Base-by-base conservation (phyloP, 2,329 filamentous ascomycete species). In the Coniochaeta ligniaria region DNA sequence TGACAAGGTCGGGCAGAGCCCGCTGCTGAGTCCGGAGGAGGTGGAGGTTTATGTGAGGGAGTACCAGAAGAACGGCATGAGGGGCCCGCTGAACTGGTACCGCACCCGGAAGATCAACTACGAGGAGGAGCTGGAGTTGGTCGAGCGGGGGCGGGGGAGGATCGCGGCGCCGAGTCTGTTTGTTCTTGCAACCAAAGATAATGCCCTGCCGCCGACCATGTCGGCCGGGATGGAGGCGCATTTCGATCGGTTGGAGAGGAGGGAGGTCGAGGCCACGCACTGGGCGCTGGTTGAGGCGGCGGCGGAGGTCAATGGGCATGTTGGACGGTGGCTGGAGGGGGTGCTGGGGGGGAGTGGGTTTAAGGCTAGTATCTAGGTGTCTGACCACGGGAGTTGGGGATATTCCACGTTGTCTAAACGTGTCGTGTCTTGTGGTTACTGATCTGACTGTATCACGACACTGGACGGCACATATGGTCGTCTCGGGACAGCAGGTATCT, bases 61-160 rank as follows among this genome's bases (percentile, higher is more conserved):
- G 75, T 96, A 88, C 74, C 73, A 78, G n/a, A 81, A 83, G 47
- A 83, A 87, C 69, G 91, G 92, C 54, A 74, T 98, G 65, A 84
- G 87, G 65, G 92, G 92, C 0, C 91, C 92, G 17, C 78, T 92
- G 62, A 95, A 93, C 75, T 97, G 92, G 91, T 99, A 99, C 76
- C 86, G 92, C 50, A 89, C 84, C 2, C 79, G 84, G 22, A 77
- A 83, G 72, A 73, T 88, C 64, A 96, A 96, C 74, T 90, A 80
- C 70, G 83, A 91, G 45, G 91, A 97, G 64, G 95, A 97, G 69
- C 66, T 72, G 56, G 72, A 78, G 47, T 76, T 90, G 45, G 78
- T 85, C 59, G 78, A 83, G 62, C 86, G 86, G 68, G 85, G 36
- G 60, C 79, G 69, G 78, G 83, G 59, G 81, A 79, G 73, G 60